Conservation (phyloP, 345 rosid species). For the Moringa oleifera region DNA sequence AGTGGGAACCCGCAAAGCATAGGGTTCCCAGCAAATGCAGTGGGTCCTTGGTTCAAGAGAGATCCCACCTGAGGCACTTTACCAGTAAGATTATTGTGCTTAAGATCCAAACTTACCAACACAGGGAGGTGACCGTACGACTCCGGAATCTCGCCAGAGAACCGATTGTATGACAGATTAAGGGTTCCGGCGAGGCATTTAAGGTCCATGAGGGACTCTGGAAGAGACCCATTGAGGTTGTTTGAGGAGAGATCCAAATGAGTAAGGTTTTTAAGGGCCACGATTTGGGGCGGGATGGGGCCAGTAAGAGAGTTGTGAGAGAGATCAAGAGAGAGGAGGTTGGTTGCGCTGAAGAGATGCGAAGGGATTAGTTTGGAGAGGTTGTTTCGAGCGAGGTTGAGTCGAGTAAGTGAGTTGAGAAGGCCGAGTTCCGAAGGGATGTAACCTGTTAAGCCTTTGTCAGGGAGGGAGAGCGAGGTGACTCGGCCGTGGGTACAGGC, state of each 20-base stretch:
- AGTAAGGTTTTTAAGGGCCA: conserved; percentile 35
- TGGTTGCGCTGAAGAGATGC: conserved; percentile 51
- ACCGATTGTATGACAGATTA: conserved; percentile 62
- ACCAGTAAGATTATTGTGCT: conserved; percentile 76
- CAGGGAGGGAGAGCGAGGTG: conserved; percentile 52
- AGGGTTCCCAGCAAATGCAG: conserved; percentile 81
- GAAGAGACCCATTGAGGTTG: conserved; percentile 64
- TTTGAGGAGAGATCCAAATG: conserved; percentile 78
- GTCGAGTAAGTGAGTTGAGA: conserved; percentile 54
- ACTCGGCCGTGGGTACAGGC: conserved; percentile 55
- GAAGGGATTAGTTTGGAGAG: conserved; percentile 58
- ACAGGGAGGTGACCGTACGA: conserved; percentile 70
- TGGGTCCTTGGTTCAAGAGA: conserved; percentile 89
- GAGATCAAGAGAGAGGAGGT: conserved; percentile 55
- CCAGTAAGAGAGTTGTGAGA: conserved; percentile 73
- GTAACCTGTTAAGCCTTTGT: conserved; percentile 57
- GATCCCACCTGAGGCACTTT: conserved; percentile 83
- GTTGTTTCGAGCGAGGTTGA: conserved; percentile 58
- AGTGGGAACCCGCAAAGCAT: conserved; percentile 87
- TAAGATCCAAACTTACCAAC: conserved; percentile 74
- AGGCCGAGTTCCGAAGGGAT: conserved; percentile 86
- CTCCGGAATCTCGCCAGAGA: conserved; percentile 70
- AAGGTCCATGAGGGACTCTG: conserved; percentile 53
- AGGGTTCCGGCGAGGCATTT: conserved; percentile 59
- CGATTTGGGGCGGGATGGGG: conserved; percentile 48